Conservation (phyloP, 1,284 basidiomycete species). For the Apiotrichum montevideense region DNA sequence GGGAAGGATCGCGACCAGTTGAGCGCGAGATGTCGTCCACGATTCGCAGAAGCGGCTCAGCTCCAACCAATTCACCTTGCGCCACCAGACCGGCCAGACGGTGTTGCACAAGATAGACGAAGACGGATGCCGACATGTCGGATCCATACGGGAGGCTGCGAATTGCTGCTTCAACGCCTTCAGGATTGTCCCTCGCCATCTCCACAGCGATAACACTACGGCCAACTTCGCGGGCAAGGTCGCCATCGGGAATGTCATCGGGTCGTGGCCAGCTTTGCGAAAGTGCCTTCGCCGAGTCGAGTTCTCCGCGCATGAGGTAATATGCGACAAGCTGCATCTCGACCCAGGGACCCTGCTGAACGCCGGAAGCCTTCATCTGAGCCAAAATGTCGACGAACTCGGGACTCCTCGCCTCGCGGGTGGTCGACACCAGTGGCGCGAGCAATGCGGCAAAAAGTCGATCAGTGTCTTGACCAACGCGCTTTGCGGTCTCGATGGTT, state of each 20-base stretch:
- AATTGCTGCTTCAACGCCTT: slow-evolving; percentile 7
- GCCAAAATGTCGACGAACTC: neutral
- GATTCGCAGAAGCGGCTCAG: slow-evolving; percentile 13
- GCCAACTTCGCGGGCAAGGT: neutral
- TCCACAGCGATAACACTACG: slow-evolving; percentile 1
- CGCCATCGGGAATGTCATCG: neutral
- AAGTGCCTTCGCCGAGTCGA: slow-evolving; percentile 12
- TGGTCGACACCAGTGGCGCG: neutral
- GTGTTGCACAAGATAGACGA: slow-evolving; percentile 11
- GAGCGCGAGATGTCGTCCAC: slow-evolving; percentile 12
- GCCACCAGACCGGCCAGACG: slow-evolving; percentile 3
- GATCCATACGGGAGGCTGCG: slow-evolving; percentile 1
- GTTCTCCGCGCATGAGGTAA: slow-evolving; percentile 12
- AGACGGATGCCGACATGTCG: slow-evolving; percentile 6
- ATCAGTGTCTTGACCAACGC: neutral
- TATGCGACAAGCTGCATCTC: slow-evolving; percentile 16
- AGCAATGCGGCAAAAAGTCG: slow-evolving; percentile 4
- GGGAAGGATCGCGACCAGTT: slow-evolving; percentile 2
- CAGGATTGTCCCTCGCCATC: slow-evolving; percentile 14
- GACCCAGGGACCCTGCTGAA: slow-evolving; percentile 9
- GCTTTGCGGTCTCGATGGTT: neutral
- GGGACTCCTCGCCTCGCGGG: neutral
- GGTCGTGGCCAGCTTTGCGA: slow-evolving; percentile 2
- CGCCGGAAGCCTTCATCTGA: neutral
- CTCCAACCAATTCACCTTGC: neutral